Base-by-base conservation (phyloP, 2,329 filamentous ascomycete genomes). In the Xylaria arbuscula region DNA sequence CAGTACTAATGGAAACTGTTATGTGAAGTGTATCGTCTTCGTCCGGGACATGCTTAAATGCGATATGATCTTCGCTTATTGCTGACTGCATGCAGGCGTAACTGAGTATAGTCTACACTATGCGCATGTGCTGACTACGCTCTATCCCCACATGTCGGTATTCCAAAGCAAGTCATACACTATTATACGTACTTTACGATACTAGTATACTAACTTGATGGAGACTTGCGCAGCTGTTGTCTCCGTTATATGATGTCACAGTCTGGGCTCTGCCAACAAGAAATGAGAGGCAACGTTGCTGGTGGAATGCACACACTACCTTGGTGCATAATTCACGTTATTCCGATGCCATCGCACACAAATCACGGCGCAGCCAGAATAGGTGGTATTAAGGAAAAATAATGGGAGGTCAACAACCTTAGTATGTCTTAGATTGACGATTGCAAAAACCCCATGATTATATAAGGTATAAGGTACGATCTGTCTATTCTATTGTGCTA, bases 41-140 rank as follows among this genome's bases (percentile, higher is more conserved):
- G 6, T 47, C 15, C n/a, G 15, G 48, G 19, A 36, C 32, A 40
- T 9, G 45, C 54, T 65, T 32, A 28, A 65, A 65, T 17, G 63
- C 56, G 63, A 48, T 51, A 65, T 60, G 63, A 65, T 65, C 63
- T 42, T 60, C 63, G 36, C 28, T 19, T 22, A 19, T 54, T 65
- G 63, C 63, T 65, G 63, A 60, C 63, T 60, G 63, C 63, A 65
- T 65, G 63, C 63, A 65, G 47, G 55, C 36, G 19, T 59, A 22
- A 40, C 38, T 32, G 38, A 57, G 19, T 45, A 57, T 53, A 59
- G 45, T 28, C 36, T 42, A 51, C 15, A 28, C 28, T 50, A 15
- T 45, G 55, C 36, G 32, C 47, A 59, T 64, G 62, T 48, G 63
- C 63, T 65, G 63, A 65, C 63, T 65, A 65, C 34, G 36, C 54